Conservation (phyloP, 306 rosid species). For the Rosa persica region DNA sequence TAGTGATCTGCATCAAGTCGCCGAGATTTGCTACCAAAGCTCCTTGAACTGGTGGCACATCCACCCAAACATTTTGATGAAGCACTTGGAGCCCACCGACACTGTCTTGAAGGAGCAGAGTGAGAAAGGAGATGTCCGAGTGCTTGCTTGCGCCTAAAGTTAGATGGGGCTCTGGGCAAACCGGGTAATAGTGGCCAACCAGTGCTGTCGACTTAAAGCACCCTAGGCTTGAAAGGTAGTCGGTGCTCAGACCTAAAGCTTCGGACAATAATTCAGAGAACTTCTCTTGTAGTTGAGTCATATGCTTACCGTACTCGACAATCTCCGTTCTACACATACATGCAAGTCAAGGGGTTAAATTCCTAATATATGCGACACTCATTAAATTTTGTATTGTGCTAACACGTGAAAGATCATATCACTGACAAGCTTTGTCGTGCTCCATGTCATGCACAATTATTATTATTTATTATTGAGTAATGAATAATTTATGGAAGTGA, state of each 20-base stretch:
- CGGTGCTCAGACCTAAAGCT: constrained; percentile 26
- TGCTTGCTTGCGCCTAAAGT: constrained; percentile 21
- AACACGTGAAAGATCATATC: no score
- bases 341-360: neutral
- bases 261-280: constrained; percentile 20
- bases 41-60: constrained; percentile 3
- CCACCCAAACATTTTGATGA: constrained; percentile 27
- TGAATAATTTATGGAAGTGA: no score
- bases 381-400: no score
- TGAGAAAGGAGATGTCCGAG: constrained; percentile 23
- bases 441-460: no score
- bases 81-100: constrained; percentile 25
- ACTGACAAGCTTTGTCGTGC: no score
- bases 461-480: no score
- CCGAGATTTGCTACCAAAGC: constrained; percentile 18
- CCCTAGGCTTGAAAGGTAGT: constrained; percentile 7
- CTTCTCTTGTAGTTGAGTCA: neutral
- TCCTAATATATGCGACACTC: no score
- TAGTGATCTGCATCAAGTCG: constrained; percentile 23
- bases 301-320: constrained; percentile 10
- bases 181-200: constrained; percentile 20
- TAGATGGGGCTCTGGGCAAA: constrained; percentile 25
- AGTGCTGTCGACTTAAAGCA: constrained; percentile 15
- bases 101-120: constrained; percentile 25
- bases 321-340: constrained; percentile 8